A percentile compares a stretch with the other conserved stretches of the same genome.
These are phyloP conservation scores for Collybiopsis confluens DNA, from an alignment of 768 basidiomycete genomes.

Conservation along the genomic window DNA sequence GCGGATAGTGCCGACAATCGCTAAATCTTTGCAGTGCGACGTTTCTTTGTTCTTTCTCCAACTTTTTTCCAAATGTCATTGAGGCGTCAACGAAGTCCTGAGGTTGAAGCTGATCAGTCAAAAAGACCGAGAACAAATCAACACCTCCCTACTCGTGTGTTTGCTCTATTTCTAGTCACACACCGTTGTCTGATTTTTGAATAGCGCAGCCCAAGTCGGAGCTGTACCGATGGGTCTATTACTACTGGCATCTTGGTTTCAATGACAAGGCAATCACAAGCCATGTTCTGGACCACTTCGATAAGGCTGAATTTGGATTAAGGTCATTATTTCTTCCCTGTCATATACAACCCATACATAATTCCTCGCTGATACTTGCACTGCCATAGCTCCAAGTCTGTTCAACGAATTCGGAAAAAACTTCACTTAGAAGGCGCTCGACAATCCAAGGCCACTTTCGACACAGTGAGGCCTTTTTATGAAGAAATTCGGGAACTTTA, in stretches of 20 bases:
- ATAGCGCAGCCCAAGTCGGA: conserved; percentile 4
- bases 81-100: too few relatives aligned
- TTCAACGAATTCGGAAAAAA: conserved; percentile 5
- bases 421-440: conserved; percentile 7
- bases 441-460: conserved; percentile 2
- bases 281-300: conserved; percentile 11
- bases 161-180: not conserved
- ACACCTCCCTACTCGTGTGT: conserved; percentile 11
- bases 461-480: not conserved
- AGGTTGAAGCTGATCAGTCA: too few relatives aligned
- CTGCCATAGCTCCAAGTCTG: not conserved
- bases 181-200: not conserved
- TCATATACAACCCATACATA: not conserved
- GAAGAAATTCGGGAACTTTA: not conserved
- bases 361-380: not conserved
- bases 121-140: too few relatives aligned
- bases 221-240: not conserved
- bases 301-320: not conserved
- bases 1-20: too few relatives aligned
- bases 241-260: conserved; percentile 11
- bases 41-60: too few relatives aligned
- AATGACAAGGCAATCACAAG: conserved; percentile 4
- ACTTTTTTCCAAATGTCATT: too few relatives aligned
- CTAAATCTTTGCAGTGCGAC: too few relatives aligned
- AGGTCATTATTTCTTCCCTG: conserved; percentile 3